A percentile compares a stretch with the other conserved stretches of the same genome.
Conservation (phyloP, 1,284 basidiomycete genomes). For the Hemileia vastatrix region DNA sequence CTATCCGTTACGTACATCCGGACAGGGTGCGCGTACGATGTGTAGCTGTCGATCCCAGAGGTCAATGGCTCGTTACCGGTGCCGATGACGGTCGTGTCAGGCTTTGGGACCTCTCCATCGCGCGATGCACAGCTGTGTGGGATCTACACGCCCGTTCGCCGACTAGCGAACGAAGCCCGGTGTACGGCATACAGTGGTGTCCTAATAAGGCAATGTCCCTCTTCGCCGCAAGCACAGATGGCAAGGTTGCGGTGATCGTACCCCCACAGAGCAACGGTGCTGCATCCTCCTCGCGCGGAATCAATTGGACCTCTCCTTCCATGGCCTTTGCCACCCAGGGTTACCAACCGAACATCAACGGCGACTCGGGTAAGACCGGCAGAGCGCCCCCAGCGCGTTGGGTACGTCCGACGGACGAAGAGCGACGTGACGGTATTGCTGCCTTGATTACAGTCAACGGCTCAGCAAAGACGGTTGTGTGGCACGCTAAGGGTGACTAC, state of each 20-base stretch:
- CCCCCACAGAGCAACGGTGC: too few species aligned
- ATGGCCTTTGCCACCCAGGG: too few species aligned
- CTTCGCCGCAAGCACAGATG: constrained; percentile 55
- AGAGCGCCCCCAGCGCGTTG: too few species aligned
- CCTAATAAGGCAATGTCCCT: constrained; percentile 72
- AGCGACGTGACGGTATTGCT: constrained; percentile 49
- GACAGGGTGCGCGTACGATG: constrained; percentile 60
- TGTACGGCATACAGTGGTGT: constrained; percentile 86
- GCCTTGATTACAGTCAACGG: constrained; percentile 56
- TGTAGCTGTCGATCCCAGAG: constrained; percentile 72
- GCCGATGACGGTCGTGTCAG: constrained; percentile 78
- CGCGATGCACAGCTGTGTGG: constrained; percentile 81
- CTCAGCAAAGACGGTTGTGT: constrained; percentile 69
- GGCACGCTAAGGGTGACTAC: constrained; percentile 93
- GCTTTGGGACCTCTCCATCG: constrained; percentile 84
- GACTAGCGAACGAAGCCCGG: constrained; percentile 51
- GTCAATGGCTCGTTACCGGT: constrained; percentile 81
- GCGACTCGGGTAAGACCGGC: too few species aligned
- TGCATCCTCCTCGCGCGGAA: too few species aligned
- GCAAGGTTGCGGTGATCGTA: neutral
- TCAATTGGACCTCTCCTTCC: constrained; percentile 51
- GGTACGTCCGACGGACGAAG: constrained; percentile 48
- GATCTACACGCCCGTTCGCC: too few species aligned
- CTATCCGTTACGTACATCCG: constrained; percentile 62
- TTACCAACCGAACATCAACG: too few species aligned